Evolutionary conservation across 2,329 filamentous ascomycete genomes (phyloP), one percentile per base, ranked within the genome.

Genomic region (Trichoderma koningiopsis): DNA sequence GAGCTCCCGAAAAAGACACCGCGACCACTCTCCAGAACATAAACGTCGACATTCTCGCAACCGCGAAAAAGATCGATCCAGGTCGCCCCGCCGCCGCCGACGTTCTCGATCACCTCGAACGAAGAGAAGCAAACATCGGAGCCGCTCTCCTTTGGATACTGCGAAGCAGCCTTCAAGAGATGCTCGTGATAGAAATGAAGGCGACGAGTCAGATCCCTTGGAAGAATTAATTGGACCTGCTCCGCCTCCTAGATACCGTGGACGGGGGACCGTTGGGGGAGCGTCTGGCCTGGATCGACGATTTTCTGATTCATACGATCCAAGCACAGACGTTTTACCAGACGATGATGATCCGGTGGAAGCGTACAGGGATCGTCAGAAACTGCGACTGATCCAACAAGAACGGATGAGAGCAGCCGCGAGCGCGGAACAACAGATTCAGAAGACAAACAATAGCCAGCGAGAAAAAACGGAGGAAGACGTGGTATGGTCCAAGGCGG

Each of bases 211-310:
- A 0, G 92, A 96, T 76, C 90, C 92, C 0, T 81, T 94, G 4
- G 90, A 94, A 68, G 88, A 91, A 4, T 82, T 95, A 24, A 89
- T 97, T 40, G 94, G 94, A 0, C 93, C 93, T 0, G 89, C 87
- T 10, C 89, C 89, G 33, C 85, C 84, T 24, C 81, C 82, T 4
- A 79, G 72, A 56, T 75, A 75, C 60, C 89, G 92, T 33, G 93
- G 93, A 11, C 88, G 93, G 49, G 93, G 93, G 47, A 87, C 87
- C 16, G 83, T 87, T 49, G 82, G 85, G 5, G 85, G 85, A 1
- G 79, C 82, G 5, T 89, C 89, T 31, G 89, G 87, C 11, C 96
- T 97, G 72, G 94, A 97, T 76, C 84, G 86, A 29, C 92, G 92
- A 64, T 98, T 97, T 78, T 89, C 91, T 0, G 82, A 88, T 1